Percentiles rank a stretch among this genome's conserved stretches.
These are phyloP conservation scores for Coleophoma cylindrospora DNA, from an alignment of 2,329 filamentous ascomycete species.

Conservation along the genomic window DNA sequence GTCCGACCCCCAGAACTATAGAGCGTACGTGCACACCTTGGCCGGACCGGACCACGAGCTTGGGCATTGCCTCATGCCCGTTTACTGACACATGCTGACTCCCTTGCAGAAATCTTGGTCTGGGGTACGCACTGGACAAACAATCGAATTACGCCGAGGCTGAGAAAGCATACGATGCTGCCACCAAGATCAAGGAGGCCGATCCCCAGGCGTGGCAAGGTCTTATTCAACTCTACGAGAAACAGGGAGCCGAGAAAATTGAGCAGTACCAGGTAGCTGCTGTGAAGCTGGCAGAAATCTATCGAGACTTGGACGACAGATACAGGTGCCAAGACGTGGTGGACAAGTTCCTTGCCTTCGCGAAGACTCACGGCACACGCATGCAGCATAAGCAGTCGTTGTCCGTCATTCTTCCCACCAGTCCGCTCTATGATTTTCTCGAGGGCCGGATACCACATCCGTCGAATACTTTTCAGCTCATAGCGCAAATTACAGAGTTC, in stretches of 20 bases:
- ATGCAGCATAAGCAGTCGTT: conserved; percentile 73
- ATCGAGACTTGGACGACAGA: conserved; percentile 59
- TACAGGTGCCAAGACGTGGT: conserved; percentile 63
- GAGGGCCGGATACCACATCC: conserved; percentile 82
- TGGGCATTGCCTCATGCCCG: too few relatives aligned
- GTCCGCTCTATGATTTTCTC: conserved; percentile 73
- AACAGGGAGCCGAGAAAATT: conserved; percentile 64
- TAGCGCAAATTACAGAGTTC: conserved; percentile 77
- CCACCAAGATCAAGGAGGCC: conserved; percentile 64
- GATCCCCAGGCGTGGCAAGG: conserved; percentile 92
- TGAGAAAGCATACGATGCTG: conserved; percentile 69
- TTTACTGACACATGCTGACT: neutral
- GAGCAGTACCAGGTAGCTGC: conserved; percentile 70
- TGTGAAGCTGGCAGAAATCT: conserved; percentile 69
- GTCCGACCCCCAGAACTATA: conserved; percentile 74
- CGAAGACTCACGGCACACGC: conserved; percentile 66
- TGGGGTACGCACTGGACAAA: conserved; percentile 81
- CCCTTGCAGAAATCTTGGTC: conserved; percentile 65
- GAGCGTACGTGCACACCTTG: conserved; percentile 51
- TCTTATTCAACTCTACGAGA: conserved; percentile 79
- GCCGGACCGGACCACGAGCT: too few relatives aligned
- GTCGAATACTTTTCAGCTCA: conserved; percentile 71
- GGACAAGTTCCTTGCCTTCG: conserved; percentile 74
- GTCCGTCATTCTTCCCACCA: conserved; percentile 71
- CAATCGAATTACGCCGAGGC: conserved; percentile 66